Conservation (phyloP, 176 grass and related monocot genomes). For the Ampelocalamus luodianensis region DNA sequence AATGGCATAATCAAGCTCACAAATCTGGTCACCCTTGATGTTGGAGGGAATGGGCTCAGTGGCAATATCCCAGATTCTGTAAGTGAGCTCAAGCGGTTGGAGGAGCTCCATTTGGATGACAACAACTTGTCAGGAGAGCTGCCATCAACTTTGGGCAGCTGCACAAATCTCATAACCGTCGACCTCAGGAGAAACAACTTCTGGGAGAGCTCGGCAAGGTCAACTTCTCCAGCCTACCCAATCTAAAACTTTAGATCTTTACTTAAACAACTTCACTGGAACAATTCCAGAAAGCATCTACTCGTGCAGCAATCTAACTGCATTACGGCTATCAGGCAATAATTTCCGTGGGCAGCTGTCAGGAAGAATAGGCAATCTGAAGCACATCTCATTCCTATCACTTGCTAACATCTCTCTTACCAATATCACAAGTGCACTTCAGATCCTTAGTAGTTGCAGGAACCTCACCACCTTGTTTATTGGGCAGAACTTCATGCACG, state of each 20-base stretch:
- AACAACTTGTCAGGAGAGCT: slow-evolving; percentile 42
- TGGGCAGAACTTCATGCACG: neutral
- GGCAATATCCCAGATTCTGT: slow-evolving; percentile 29
- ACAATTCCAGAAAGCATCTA: slow-evolving; percentile 54
- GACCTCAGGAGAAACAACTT: slow-evolving; percentile 22
- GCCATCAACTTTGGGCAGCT: slow-evolving; percentile 26
- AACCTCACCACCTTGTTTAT: slow-evolving; percentile 45
- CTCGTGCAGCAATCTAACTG: slow-evolving; percentile 29
- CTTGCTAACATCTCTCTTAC: neutral
- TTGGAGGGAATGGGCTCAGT: slow-evolving; percentile 21
- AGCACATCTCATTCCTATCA: slow-evolving; percentile 22
- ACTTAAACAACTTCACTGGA: neutral
- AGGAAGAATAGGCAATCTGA: neutral
- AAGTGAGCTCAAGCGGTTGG: slow-evolving; percentile 20
- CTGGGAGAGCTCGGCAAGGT: slow-evolving; percentile 2
- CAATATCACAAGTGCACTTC: slow-evolving; percentile 33
- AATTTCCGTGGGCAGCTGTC: neutral
- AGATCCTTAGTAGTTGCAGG: neutral
- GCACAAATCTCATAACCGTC: slow-evolving; percentile 26
- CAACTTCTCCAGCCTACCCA: slow-evolving; percentile 40
- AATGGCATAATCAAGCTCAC: neutral
- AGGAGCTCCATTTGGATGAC: slow-evolving; percentile 28
- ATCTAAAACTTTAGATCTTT: slow-evolving; percentile 41
- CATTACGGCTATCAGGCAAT: neutral
- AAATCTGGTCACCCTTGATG: slow-evolving; percentile 28